Percentiles rank a stretch among this genome's conserved stretches.
Evolutionary conservation across 148 eudicot species (phyloP).

Genomic region (Spergularia bocconei): DNA sequence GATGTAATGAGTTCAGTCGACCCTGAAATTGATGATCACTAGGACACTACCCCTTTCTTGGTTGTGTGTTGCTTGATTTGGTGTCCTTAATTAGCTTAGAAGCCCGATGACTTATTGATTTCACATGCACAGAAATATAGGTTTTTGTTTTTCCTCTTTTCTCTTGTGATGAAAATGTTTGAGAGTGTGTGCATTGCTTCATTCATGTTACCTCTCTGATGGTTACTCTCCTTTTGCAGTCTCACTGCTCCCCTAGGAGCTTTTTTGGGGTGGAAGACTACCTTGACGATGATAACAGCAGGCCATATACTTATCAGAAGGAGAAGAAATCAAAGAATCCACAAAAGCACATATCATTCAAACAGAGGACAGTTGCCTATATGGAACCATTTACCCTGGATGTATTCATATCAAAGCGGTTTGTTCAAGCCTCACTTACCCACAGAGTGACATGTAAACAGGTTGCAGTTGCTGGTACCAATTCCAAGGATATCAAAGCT

Average conservation of each 20-base stretch:
- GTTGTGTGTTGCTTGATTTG: not conserved
- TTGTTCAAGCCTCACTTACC: constrained; percentile 85
- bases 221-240: constrained; percentile 37
- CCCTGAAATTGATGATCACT: not conserved
- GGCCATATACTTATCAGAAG: constrained; percentile 91
- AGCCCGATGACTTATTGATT: not conserved
- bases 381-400: constrained; percentile 94
- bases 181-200: not conserved
- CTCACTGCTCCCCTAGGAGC: constrained; percentile 69
- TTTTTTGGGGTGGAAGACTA: constrained; percentile 98
- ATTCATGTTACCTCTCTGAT: constrained; percentile 14
- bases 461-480: constrained; percentile 92
- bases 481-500: constrained; percentile 88
- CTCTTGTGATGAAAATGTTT: too few species aligned
- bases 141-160: not conserved
- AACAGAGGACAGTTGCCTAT: constrained; percentile 87
- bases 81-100: not conserved
- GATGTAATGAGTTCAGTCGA: too few species aligned
- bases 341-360: constrained; percentile 79
- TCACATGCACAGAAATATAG: not conserved
- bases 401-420: constrained; percentile 85
- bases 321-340: constrained; percentile 88
- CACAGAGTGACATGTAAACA: constrained; percentile 90
- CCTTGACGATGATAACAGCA: constrained; percentile 85
- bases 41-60: not conserved